Evolutionary conservation across 208 protist genomes (phyloP).

Genomic region (Histomonas meleagridis): DNA sequence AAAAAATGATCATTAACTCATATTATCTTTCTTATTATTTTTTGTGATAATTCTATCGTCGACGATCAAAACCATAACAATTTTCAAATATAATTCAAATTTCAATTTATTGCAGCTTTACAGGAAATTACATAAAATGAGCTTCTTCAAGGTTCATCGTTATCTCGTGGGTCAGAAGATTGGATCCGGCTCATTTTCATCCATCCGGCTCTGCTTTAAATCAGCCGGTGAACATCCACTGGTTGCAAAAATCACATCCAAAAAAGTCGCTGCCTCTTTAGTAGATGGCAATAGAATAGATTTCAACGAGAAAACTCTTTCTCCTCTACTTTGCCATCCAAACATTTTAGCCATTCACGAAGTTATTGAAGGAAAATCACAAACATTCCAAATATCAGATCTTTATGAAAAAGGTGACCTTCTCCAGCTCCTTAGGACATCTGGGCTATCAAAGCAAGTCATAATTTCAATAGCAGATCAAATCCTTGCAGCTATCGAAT

Average conservation of each 20-base stretch:
- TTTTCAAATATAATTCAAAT: too few relatives aligned
- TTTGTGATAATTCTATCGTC: too few relatives aligned
- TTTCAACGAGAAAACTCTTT: neutral
- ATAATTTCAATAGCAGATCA: neutral
- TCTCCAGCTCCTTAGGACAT: neutral
- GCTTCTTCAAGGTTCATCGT: neutral
- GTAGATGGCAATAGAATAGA: neutral
- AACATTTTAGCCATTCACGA: slow-evolving; percentile 1
- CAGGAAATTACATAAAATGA: too few relatives aligned
- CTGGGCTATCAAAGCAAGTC: neutral
- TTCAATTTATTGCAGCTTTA: too few relatives aligned
- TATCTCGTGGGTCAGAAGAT: neutral
- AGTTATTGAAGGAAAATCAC: neutral
- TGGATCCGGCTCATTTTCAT: neutral
- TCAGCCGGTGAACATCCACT: neutral
- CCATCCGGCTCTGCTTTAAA: neutral
- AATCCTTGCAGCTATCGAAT: neutral
- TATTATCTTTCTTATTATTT: too few relatives aligned
- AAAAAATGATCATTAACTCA: too few relatives aligned
- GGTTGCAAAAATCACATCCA: neutral
- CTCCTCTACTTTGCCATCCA: neutral
- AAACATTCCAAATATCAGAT: neutral
- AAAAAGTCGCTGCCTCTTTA: neutral
- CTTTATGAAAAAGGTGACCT: neutral
- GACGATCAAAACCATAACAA: too few relatives aligned